A percentile compares a stretch with the other conserved stretches of the same genome.
phyloP scores from a whole-genome alignment of 306 rosid species.

The Casuarina cunninghamiana region DNA sequence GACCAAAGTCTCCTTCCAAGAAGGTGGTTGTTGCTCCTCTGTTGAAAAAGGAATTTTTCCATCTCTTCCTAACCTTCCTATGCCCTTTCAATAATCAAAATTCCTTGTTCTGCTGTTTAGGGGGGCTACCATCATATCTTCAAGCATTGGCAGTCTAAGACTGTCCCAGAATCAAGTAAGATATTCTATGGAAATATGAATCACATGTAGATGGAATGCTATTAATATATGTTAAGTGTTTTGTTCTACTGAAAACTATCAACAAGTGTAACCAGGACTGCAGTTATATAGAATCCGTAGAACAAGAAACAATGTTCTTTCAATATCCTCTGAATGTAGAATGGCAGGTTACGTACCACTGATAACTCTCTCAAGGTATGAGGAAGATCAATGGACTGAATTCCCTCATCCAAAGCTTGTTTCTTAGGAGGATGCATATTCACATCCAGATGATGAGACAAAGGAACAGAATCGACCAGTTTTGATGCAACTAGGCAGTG shows the following conservation, averaged over 20 bases:
- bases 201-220: no score
- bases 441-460: slow-evolving; percentile 35
- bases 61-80: neutral
- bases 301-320: neutral
- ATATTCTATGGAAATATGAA: neutral
- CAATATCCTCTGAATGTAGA: slow-evolving; percentile 11
- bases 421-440: slow-evolving; percentile 72
- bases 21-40: neutral
- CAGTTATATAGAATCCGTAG: neutral
- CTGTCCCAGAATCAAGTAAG: neutral
- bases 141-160: neutral
- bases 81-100: neutral
- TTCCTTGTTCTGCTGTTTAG: neutral
- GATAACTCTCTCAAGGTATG: slow-evolving; percentile 59
- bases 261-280: neutral
- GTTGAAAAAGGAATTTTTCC: neutral
- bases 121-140: neutral
- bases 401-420: slow-evolving; percentile 65
- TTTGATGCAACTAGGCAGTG: slow-evolving; percentile 90
- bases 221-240: neutral
- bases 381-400: slow-evolving; percentile 37
- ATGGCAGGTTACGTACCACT: slow-evolving; percentile 44
- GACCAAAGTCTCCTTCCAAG: neutral
- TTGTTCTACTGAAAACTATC: neutral
- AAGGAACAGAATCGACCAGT: slow-evolving; percentile 68